Evolutionary conservation across 148 eudicot genomes (phyloP).

Genomic region (Arbutus unedo): DNA sequence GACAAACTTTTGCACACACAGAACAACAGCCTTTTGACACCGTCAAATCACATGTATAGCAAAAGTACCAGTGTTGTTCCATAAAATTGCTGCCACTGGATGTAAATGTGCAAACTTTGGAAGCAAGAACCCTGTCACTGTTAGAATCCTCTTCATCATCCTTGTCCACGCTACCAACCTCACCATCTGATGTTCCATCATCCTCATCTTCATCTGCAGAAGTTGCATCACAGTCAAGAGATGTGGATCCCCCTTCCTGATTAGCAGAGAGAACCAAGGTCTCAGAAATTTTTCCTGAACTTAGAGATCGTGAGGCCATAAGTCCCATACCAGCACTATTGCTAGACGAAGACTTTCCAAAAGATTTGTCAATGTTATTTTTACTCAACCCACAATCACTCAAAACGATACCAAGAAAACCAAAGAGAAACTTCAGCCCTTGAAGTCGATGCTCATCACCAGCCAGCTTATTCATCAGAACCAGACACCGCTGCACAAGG

Average conservation of each 20-base stretch:
- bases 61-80: constrained; percentile 99
- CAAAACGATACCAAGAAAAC: constrained; percentile 57
- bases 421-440: constrained; percentile 75
- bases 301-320: constrained; percentile 43
- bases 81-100: constrained; percentile 99
- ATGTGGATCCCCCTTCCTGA: constrained; percentile 64
- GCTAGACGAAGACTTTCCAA: constrained; percentile 49
- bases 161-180: constrained; percentile 78
- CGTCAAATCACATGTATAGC: constrained; percentile 97
- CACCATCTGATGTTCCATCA: constrained; percentile 99
- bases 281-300: constrained; percentile 69
- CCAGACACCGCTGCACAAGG: constrained; percentile 58
- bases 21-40: constrained; percentile 99
- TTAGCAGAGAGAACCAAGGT: constrained; percentile 61
- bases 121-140: constrained; percentile 89
- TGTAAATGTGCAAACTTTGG: constrained; percentile 97
- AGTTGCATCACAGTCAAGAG: constrained; percentile 94
- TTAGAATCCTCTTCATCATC: constrained; percentile 92
- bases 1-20: constrained; percentile 99
- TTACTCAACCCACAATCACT: constrained; percentile 65
- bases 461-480: constrained; percentile 75
- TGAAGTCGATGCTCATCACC: constrained; percentile 76
- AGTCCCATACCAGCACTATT: constrained; percentile 42
- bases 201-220: constrained; percentile 98
- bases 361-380: constrained; percentile 38